Base-by-base conservation (phyloP, 2,329 filamentous ascomycete species). In the Cryphonectria carpinicola region DNA sequence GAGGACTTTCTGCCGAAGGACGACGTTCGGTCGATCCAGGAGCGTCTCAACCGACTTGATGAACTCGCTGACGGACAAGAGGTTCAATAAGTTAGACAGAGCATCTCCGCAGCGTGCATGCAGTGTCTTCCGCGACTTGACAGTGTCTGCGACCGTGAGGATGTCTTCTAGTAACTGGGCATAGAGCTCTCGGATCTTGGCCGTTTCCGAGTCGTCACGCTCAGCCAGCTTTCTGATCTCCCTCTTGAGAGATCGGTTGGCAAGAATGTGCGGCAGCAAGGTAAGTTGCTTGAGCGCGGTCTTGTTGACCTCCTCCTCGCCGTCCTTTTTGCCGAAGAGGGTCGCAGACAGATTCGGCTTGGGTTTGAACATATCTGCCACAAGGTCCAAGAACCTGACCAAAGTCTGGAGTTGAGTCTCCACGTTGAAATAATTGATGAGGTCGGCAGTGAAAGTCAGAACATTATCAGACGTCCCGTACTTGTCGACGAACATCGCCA, bases 401-500 rank as follows among this genome's bases (percentile, higher is more conserved):
- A 96, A 88, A 13, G 93, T 91, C 77, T 92, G 85, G 2, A 98
- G 86, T 77, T 97, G 94, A n/a, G 90, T 87, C 64, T 91, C 86
- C 17, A 93, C 90, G 64, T 87, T 86, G 77, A 97, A 96, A 49
- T 89, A 85, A 71, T 89, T 89, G 61, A 94, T 87, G 37, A 99
- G 83, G 58, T 94, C 90, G 3, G 88, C 87, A 71, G 93, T 87
- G 79, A 98, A 95, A n/a, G 87, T 87, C 54, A 91, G 83, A 52
- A 96, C 89, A 74, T 88, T 89, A 76, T 92, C 90, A 71, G 91
- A 92, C n/a, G 90, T 86, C 4, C 92, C 90, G 78, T 97, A 97
- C 77, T 92, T 92, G 78, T 98, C 94, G n/a, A 93, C 90, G 72
- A 99, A 88, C 88, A 98, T 95, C 70, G 93, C 92, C 65, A 97